phyloP scores from a whole-genome alignment of 768 basidiomycete genomes.

The Lentinula guzmanii region DNA sequence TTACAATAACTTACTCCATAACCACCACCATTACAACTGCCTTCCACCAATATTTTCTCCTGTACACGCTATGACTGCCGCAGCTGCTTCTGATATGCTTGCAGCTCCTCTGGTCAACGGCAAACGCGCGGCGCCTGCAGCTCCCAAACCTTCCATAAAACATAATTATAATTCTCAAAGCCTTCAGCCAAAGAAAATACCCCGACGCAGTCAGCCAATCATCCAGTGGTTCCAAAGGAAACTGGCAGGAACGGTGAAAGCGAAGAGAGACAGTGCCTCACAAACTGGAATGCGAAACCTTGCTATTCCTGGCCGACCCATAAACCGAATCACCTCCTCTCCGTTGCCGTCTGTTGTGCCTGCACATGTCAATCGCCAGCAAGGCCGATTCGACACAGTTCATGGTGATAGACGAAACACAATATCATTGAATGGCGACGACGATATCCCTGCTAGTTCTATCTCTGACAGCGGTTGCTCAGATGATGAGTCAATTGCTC shows the following conservation, averaged over 20 bases:
- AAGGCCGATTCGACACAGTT: conserved; percentile 25
- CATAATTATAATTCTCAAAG: conserved; percentile 21
- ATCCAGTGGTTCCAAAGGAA: conserved; percentile 90
- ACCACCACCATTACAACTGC: neutral
- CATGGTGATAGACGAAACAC: conserved; percentile 41
- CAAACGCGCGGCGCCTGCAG: neutral
- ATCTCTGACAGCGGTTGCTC: conserved; percentile 39
- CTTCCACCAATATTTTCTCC: neutral
- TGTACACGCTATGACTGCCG: neutral
- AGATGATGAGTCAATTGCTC: conserved; percentile 48
- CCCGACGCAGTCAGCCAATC: conserved; percentile 75
- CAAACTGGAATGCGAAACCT: conserved; percentile 22
- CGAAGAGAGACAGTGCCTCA: conserved; percentile 11
- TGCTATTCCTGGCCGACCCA: conserved; percentile 24
- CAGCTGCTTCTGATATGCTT: neutral
- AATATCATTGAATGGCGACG: conserved; percentile 59
- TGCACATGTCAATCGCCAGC: conserved; percentile 19
- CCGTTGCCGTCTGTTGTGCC: conserved; percentile 29
- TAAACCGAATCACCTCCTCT: conserved; percentile 37
- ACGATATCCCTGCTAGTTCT: conserved; percentile 34
- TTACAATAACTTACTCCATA: neutral
- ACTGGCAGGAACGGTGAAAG: conserved; percentile 48
- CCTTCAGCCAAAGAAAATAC: conserved; percentile 43
- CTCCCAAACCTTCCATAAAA: neutral
- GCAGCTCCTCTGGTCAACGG: neutral